phyloP scores from a whole-genome alignment of 768 basidiomycete genomes.

The Kwoniella shandongensis region DNA sequence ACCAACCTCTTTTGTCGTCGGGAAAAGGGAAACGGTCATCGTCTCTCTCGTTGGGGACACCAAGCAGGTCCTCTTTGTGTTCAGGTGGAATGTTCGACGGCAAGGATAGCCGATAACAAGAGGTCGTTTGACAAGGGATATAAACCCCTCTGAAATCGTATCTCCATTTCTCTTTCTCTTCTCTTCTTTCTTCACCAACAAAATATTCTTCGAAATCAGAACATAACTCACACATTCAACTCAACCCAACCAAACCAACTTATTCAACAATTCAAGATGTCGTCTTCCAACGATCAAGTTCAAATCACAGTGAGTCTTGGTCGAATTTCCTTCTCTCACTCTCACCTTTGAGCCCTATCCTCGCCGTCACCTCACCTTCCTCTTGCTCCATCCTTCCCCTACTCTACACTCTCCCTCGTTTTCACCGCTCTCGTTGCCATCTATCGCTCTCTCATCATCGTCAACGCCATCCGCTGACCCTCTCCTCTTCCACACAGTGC shows the following conservation, averaged over 20 bases:
- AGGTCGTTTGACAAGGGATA: conserved; percentile 10
- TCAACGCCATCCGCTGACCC: background rate
- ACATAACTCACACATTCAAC: background rate
- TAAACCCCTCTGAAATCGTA: conserved; percentile 5
- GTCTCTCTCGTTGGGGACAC: no score
- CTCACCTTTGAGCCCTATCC: background rate
- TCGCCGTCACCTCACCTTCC: background rate
- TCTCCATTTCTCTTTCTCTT: conserved; percentile 13
- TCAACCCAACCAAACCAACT: conserved; percentile 1
- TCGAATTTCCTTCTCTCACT: background rate
- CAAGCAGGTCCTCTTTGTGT: no score
- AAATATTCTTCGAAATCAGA: background rate
- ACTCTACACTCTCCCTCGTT: background rate
- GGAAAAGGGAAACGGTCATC: no score
- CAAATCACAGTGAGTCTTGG: conserved; percentile 11
- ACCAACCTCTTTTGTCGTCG: no score
- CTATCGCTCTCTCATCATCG: background rate
- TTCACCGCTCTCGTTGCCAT: background rate
- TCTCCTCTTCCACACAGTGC: background rate
- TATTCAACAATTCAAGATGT: conserved; percentile 7
- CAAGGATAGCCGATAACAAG: no score
- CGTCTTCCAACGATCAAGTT: conserved; percentile 4
- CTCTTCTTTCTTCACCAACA: conserved; percentile 18
- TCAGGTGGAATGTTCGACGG: no score
- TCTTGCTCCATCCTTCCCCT: background rate